Evolutionary conservation across 1,284 basidiomycete genomes (phyloP).

Genomic region (Trametes polyzona): DNA sequence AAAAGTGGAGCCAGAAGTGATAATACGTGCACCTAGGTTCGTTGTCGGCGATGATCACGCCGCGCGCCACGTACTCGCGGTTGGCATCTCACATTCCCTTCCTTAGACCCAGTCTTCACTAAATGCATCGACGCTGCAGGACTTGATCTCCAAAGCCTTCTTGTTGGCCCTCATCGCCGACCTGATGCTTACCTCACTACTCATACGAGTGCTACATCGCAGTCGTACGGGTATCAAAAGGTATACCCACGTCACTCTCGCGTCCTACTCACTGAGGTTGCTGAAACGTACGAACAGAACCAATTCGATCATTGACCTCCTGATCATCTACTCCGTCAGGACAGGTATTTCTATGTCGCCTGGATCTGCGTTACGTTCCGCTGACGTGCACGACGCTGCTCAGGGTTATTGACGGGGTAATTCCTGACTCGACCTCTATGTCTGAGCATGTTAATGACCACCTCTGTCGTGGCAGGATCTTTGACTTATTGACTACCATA

Average conservation of each 20-base stretch:
- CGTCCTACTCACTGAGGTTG: too few relatives aligned
- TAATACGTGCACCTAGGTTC: too few relatives aligned
- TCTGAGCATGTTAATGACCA: not conserved
- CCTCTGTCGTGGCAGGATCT: not conserved
- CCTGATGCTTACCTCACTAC: not conserved
- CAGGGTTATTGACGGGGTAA: slow-evolving; percentile 6
- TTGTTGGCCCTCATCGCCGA: not conserved
- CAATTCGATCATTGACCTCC: slow-evolving; percentile 11
- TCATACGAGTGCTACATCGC: not conserved
- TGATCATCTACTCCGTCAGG: slow-evolving; percentile 15
- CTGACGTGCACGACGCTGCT: too few relatives aligned
- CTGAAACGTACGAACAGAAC: too few relatives aligned
- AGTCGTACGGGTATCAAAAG: slow-evolving; percentile 6
- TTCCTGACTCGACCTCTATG: not conserved
- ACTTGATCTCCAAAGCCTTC: not conserved
- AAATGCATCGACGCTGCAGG: not conserved
- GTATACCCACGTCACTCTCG: too few relatives aligned
- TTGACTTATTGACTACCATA: too few relatives aligned
- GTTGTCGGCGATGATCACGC: too few relatives aligned
- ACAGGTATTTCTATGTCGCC: not conserved
- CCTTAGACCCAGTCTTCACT: not conserved
- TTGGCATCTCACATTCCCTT: not conserved
- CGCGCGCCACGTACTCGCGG: not conserved
- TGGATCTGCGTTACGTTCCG: not conserved
- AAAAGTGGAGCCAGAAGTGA: too few relatives aligned